phyloP scores from a whole-genome alignment of 352 stramenopile genomes.

The Globisporangium spinosum region DNA sequence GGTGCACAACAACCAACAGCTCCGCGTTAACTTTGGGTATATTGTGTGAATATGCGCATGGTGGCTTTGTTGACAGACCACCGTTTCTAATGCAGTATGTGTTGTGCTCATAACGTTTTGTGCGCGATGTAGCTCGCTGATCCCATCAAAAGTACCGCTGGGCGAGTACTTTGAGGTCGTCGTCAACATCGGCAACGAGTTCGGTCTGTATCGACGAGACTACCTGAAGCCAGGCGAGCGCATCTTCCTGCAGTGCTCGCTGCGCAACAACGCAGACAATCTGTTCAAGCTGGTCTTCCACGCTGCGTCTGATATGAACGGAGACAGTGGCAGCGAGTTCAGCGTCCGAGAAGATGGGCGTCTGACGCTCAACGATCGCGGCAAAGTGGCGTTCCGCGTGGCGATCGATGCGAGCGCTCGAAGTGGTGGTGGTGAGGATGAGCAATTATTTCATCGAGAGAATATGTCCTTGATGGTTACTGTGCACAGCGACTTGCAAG shows the following conservation, averaged over 20 bases:
- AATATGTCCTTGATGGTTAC: conserved; percentile 40
- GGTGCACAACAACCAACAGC: conserved; percentile 74
- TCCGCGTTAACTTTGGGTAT: conserved; percentile 77
- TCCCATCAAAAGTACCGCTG: conserved; percentile 52
- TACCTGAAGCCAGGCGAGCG: conserved; percentile 36
- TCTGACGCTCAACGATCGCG: conserved; percentile 54
- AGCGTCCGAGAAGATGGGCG: conserved; percentile 24
- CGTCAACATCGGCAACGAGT: conserved; percentile 83
- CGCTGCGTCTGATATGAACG: conserved; percentile 2
- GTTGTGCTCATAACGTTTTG: background rate
- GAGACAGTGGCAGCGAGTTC: conserved; percentile 14
- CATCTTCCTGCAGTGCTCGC: conserved; percentile 46
- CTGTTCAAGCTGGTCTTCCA: conserved; percentile 31
- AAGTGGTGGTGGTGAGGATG: too few relatives aligned
- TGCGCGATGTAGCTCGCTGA: conserved; percentile 36
- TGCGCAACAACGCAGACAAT: conserved; percentile 33
- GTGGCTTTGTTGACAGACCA: conserved; percentile 6
- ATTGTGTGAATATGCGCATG: background rate
- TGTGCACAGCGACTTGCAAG: conserved; percentile 29
- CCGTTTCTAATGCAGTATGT: background rate
- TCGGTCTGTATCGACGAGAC: conserved; percentile 69
- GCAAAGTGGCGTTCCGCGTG: conserved; percentile 49
- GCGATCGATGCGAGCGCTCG: conserved; percentile 23
- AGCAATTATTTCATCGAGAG: background rate
- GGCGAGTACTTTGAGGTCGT: conserved; percentile 52